Percentiles rank a stretch among this genome's conserved stretches.
phyloP scores from a whole-genome alignment of 106 monocot genomes.

The Agapanthus africanus region DNA sequence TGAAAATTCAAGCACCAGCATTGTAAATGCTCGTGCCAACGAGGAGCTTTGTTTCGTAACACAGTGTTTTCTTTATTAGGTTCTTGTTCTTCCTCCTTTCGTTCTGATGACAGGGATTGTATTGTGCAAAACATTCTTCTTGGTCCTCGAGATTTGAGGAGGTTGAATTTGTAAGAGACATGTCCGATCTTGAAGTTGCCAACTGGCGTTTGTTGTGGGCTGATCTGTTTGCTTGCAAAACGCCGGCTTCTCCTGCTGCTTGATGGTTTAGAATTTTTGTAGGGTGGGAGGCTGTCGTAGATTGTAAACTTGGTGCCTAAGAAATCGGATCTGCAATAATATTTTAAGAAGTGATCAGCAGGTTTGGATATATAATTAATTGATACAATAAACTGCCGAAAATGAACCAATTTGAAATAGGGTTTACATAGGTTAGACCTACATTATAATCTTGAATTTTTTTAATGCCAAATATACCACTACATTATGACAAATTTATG shows the following conservation, averaged over 20 bases:
- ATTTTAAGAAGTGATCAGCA: neutral
- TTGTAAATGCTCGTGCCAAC: slow-evolving; percentile 87
- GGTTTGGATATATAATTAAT: neutral
- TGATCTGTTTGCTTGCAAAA: slow-evolving; percentile 55
- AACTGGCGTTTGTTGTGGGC: slow-evolving; percentile 53
- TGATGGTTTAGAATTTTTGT: slow-evolving; percentile 48
- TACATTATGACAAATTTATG: too few species aligned
- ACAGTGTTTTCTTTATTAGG: slow-evolving; percentile 10
- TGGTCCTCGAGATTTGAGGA: slow-evolving; percentile 58
- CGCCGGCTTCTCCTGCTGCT: slow-evolving; percentile 33
- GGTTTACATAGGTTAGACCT: too few species aligned
- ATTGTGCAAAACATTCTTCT: slow-evolving; percentile 58
- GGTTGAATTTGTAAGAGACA: slow-evolving; percentile 62
- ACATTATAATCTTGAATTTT: too few species aligned
- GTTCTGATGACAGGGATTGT: slow-evolving; percentile 10
- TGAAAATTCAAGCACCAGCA: slow-evolving; percentile 94
- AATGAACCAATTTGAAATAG: too few species aligned
- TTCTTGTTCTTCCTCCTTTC: neutral
- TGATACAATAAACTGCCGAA: too few species aligned
- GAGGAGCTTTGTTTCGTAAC: slow-evolving; percentile 62
- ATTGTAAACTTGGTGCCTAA: slow-evolving; percentile 70
- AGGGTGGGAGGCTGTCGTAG: slow-evolving; percentile 66
- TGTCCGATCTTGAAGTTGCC: slow-evolving; percentile 55
- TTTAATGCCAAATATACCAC: too few species aligned
- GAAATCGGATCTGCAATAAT: slow-evolving; percentile 89